Base-by-base conservation (phyloP, 495 filamentous ascomycete species). In the Trichoderma gamsii region DNA sequence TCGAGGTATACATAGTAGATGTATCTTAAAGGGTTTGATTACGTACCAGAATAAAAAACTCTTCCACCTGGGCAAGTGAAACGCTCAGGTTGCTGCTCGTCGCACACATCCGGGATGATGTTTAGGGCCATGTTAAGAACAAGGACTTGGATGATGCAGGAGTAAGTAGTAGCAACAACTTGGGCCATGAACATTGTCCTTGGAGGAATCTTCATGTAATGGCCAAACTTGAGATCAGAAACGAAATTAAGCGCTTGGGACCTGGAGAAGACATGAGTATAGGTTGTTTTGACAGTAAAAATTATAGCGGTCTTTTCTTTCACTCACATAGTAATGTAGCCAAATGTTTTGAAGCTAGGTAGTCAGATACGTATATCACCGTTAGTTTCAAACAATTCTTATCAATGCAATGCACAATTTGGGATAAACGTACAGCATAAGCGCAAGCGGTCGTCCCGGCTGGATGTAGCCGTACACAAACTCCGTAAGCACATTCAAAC, bases 391-490 rank as follows among this genome's bases (percentile, higher is more conserved):
- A 9, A 52, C 6, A 25, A 7, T 18, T 3, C 49, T 35, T 51
- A 0, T 12, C 4, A 13, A 18, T 68, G 41, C 43, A 35, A 12
- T n/a, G 29, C 4, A 23, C 18, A 23, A 23, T 7, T 4, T 12
- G 49, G 49, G 18, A 52, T 52, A 27, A 69, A 66, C 78, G 72
- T 70, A 83, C 70, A 89, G 80, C 88, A 91, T 91, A 49, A 89
- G 81, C 0, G 86, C 89, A 16, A 91, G 69, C 0, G 89, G 88
- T 29, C 82, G 74, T 3, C 89, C 89, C 2, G 88, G 84, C 68
- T 89, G 87, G 27, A 89, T 88, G 74, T 90, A 90, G 0, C 89
- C 89, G 41, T 84, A 87, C 64, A 92, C 79, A 69, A 91, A 91
- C 75, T 91, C 89, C 4, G 89, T 90, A 61, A 91, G 74, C 25